phyloP scores from a whole-genome alignment of 208 protist species.

The Trypanosoma caninum region DNA sequence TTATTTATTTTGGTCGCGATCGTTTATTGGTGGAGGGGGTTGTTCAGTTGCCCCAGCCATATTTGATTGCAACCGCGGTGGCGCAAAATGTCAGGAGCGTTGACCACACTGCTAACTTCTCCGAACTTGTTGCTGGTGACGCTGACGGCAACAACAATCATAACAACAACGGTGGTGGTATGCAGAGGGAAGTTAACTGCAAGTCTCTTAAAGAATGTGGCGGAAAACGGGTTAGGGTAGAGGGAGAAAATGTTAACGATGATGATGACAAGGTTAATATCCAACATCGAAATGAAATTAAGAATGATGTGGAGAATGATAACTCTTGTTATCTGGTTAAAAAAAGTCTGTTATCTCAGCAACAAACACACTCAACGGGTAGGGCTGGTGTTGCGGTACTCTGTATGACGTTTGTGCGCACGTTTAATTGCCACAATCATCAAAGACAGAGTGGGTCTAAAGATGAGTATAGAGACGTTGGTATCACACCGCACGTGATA shows the following conservation, averaged over 20 bases:
- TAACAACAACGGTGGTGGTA: background rate
- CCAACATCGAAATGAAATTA: background rate
- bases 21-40: conserved; percentile 56
- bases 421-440: background rate
- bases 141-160: background rate
- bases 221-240: background rate
- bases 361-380: background rate
- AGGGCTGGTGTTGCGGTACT: conserved; percentile 8
- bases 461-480: conserved; percentile 12
- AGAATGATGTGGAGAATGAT: background rate
- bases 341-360: background rate
- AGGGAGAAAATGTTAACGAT: background rate
- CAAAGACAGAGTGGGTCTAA: background rate
- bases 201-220: background rate
- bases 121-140: background rate
- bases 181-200: background rate
- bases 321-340: background rate
- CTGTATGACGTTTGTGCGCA: conserved; percentile 22
- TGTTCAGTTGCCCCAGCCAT: conserved; percentile 7
- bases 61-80: background rate
- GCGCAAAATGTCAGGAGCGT: background rate
- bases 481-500: conserved; percentile 47
- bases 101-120: background rate
- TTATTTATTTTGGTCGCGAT: conserved; percentile 36
- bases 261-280: conserved; percentile 5